phyloP scores from a whole-genome alignment of 1,284 basidiomycete species.

The Gastroboletus turbinatus region DNA sequence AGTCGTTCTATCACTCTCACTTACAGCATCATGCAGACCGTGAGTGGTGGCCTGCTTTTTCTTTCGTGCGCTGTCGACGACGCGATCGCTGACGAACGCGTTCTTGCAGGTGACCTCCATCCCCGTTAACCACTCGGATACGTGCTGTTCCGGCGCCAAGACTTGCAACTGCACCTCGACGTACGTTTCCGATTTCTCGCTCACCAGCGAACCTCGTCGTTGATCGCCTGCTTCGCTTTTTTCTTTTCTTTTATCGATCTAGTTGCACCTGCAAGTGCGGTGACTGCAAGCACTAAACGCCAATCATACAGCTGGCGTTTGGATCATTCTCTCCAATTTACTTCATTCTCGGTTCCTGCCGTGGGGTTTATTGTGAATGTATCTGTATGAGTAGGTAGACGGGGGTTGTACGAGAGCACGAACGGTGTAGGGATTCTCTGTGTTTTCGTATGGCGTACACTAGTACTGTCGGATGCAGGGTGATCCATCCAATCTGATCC shows the following conservation, averaged over 20 bases:
- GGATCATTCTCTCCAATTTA: background rate
- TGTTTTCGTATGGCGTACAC: background rate
- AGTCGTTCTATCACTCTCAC: background rate
- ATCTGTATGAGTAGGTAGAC: too few relatives aligned
- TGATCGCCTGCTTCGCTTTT: background rate
- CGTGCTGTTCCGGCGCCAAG: constrained; percentile 17
- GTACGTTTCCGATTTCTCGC: background rate
- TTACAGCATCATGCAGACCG: constrained; percentile 20
- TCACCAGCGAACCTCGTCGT: background rate
- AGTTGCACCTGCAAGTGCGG: constrained; percentile 22
- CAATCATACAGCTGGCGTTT: background rate
- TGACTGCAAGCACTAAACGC: constrained; percentile 22
- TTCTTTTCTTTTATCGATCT: background rate
- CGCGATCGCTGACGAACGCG: background rate
- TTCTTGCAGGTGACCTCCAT: constrained; percentile 15
- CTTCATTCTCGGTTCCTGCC: background rate
- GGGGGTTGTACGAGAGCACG: too few relatives aligned
- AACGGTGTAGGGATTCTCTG: background rate
- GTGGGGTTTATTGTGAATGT: too few relatives aligned
- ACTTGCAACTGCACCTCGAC: constrained; percentile 15
- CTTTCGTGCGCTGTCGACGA: background rate
- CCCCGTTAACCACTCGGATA: constrained; percentile 21
- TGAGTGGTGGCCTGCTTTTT: constrained; percentile 2
- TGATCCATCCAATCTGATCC: background rate
- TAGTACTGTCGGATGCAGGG: background rate